These are phyloP conservation scores for Podaxis mareebaensis DNA, from an alignment of 768 basidiomycete genomes.

Conservation along the genomic window DNA sequence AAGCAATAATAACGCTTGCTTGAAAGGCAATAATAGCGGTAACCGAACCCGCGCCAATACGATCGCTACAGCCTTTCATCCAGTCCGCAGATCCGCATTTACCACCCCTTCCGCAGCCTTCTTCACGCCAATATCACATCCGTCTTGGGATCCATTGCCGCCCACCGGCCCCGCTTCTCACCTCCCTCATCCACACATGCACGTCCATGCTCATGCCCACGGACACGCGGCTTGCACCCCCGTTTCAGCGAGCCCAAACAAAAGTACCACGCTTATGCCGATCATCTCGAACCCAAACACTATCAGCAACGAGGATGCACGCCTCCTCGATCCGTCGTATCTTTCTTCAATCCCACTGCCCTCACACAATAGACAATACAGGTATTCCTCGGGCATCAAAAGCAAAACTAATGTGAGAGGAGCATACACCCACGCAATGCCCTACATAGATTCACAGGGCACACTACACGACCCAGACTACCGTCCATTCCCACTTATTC, in stretches of 20 bases:
- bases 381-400: neutral
- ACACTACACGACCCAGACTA: constrained; percentile 23
- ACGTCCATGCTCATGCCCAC: neutral
- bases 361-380: neutral
- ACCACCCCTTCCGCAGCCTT: neutral
- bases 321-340: constrained; percentile 23
- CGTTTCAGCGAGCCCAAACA: neutral
- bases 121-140: constrained; percentile 9
- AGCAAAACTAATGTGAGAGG: neutral
- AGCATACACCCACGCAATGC: constrained; percentile 6
- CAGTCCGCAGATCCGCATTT: neutral
- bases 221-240: neutral
- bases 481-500: constrained; percentile 20
- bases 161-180: neutral
- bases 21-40: neutral
- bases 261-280: neutral
- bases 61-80: neutral
- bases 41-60: neutral
- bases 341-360: constrained; percentile 12
- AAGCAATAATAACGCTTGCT: neutral
- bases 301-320: constrained; percentile 17
- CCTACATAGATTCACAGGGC: constrained; percentile 22
- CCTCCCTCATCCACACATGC: neutral
- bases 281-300: neutral
- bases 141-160: constrained; percentile 8